Conservation (phyloP, 306 rosid genomes). For the Comarum palustre region DNA sequence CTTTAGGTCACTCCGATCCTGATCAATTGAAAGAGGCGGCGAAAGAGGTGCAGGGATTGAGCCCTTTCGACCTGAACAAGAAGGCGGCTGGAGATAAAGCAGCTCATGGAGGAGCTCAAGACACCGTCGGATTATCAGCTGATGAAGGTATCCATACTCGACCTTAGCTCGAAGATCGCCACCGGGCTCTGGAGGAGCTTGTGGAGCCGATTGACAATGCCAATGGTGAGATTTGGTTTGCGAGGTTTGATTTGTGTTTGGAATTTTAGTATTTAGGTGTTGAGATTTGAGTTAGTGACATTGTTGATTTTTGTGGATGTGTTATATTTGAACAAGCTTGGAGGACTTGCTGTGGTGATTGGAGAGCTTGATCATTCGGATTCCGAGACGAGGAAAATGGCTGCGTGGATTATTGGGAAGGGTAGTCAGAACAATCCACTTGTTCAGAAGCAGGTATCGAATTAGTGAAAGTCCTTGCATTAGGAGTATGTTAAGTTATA, state of each 20-base stretch:
- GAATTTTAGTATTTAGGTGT: not conserved
- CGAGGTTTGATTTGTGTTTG: not conserved
- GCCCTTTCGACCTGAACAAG: slow-evolving; percentile 46
- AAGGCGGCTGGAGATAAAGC: slow-evolving; percentile 70
- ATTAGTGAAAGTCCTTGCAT: not conserved
- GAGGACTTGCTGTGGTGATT: slow-evolving; percentile 54
- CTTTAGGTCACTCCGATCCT: slow-evolving; percentile 84
- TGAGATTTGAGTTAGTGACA: not conserved
- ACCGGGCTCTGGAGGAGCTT: slow-evolving; percentile 73
- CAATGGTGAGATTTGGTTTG: slow-evolving; percentile 47
- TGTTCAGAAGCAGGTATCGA: slow-evolving; percentile 69
- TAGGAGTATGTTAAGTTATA: not conserved
- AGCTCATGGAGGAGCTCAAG: slow-evolving; percentile 62
- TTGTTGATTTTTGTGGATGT: slow-evolving; percentile 15
- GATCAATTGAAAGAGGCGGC: slow-evolving; percentile 63
- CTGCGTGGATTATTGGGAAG: slow-evolving; percentile 88
- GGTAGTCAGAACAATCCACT: slow-evolving; percentile 78
- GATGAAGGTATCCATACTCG: slow-evolving; percentile 71
- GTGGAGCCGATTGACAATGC: slow-evolving; percentile 86
- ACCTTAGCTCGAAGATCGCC: slow-evolving; percentile 71
- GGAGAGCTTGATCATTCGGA: slow-evolving; percentile 60
- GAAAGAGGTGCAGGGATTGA: slow-evolving; percentile 40
- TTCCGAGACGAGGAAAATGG: slow-evolving; percentile 54
- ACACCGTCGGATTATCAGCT: slow-evolving; percentile 75
- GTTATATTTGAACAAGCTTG: slow-evolving; percentile 72